phyloP scores from a whole-genome alignment of 106 monocot genomes.

The Allium fistulosum region DNA sequence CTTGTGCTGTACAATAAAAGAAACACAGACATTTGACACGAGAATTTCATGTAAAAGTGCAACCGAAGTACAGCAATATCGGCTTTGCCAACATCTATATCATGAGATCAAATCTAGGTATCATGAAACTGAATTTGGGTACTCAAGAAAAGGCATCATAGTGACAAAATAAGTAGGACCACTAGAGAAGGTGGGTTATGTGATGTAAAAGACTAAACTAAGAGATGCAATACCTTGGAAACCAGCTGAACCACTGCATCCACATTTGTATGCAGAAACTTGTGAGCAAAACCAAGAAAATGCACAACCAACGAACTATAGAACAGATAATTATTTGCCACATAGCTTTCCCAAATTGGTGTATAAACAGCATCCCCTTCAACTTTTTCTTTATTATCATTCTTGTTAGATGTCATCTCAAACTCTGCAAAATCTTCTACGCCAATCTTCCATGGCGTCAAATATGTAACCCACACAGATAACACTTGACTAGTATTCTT shows the following conservation, averaged over 20 bases:
- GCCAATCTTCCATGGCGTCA: slow-evolving; percentile 68
- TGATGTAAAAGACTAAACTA: neutral
- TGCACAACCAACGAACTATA: slow-evolving; percentile 77
- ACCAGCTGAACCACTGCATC: slow-evolving; percentile 57
- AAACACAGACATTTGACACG: too few species aligned
- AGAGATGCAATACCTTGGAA: slow-evolving; percentile 34
- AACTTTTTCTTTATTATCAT: slow-evolving; percentile 5
- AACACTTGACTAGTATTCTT: slow-evolving; percentile 74
- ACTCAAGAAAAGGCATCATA: too few species aligned
- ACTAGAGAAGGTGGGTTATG: too few species aligned
- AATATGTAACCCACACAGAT: slow-evolving; percentile 55
- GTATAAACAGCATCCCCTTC: slow-evolving; percentile 18
- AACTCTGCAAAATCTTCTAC: slow-evolving; percentile 43
- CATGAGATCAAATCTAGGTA: too few species aligned
- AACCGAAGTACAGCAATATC: too few species aligned
- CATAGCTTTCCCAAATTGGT: slow-evolving; percentile 52
- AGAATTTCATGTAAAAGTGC: too few species aligned
- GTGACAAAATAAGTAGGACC: too few species aligned
- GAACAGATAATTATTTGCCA: slow-evolving; percentile 77
- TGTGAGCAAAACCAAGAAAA: slow-evolving; percentile 92
- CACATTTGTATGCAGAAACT: slow-evolving; percentile 64
- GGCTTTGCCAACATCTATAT: too few species aligned
- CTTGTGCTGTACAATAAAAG: too few species aligned
- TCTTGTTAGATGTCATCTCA: slow-evolving; percentile 21
- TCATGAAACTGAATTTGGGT: too few species aligned